phyloP scores from a whole-genome alignment of 2,329 filamentous ascomycete genomes.

The Hymenoscyphus infarciens region DNA sequence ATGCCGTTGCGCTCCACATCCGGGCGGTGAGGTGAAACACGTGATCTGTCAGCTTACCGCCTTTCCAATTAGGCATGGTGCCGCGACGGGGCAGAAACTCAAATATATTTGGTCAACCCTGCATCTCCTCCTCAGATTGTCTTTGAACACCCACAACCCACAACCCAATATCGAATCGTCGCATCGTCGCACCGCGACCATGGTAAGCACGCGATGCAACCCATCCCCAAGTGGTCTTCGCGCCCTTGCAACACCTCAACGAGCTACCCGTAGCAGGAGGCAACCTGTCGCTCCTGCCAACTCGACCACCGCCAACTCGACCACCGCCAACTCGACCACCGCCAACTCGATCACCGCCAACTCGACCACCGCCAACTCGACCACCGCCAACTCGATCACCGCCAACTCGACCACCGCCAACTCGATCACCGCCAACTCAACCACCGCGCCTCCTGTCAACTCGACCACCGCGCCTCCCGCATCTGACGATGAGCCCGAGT shows the following conservation, averaged over 20 bases:
- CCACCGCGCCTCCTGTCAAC: too few relatives aligned
- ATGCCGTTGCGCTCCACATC: neutral
- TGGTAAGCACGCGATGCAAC: neutral
- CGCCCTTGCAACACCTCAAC: neutral
- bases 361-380: too few relatives aligned
- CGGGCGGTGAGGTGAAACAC: neutral
- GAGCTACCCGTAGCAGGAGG: neutral
- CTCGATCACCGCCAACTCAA: too few relatives aligned
- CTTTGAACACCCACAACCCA: neutral
- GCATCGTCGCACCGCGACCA: neutral
- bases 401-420: too few relatives aligned
- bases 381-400: too few relatives aligned
- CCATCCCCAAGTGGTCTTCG: neutral
- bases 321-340: too few relatives aligned
- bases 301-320: too few relatives aligned
- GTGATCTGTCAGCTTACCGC: neutral
- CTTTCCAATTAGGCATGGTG: neutral
- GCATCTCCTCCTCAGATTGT: neutral
- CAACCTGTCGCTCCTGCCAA: neutral
- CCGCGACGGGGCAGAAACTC: neutral
- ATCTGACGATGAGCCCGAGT: neutral
- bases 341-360: too few relatives aligned
- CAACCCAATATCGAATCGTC: neutral
- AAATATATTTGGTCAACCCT: constrained; percentile 2
- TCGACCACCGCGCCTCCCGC: neutral